Evolutionary conservation across 805 yeast species (phyloP), one percentile per base, ranked within the genome.

Genomic region (Yamadazyma sp.): DNA sequence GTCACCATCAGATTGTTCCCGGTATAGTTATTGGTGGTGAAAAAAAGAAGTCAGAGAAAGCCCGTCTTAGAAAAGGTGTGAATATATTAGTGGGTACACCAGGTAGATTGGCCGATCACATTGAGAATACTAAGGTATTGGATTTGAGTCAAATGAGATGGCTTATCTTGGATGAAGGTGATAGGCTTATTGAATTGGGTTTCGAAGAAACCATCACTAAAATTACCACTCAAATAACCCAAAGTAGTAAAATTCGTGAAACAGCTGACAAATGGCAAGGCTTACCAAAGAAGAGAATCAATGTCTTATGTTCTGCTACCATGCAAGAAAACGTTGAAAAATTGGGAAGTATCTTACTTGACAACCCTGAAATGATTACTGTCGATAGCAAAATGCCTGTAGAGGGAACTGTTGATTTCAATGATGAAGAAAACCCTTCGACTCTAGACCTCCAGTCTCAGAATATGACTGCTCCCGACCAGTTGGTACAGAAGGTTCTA

Each of bases 21-120:
- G 96, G 98, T 26, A 78, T 90, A 27, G 95, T 93, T 17, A 89
- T 89, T 63, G 99, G 99, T 55, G 99, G 99, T 44, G 99, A 93
- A 58, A 90, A 91, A 75, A 91, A 91, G 60, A 95, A 93, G 55
- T 77, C 95, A 2, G 99, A 93, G 60, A 93, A 93, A 72, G 97
- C 98, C 1, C 70, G 99, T 52, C 64, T 93, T 22, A 76, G 99
- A 55, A 91, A 91, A 59, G 99, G 99, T 47, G 95, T 90, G 22
- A 93, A 93, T 59, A 80, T 93, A 22, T 72, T 93, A n/a, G 95
- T 93, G 28, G 97, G 95, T 9, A 93, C 99, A 0, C 99, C 99
- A 2, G 99, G 99, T 44, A 77, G 99, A 51, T 67, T 93, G 29
- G 84, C 87, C 7, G 99, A 93, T 58, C 99, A 93, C 68, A 78